These are phyloP conservation scores for Naematelia aurantialba DNA, from an alignment of 768 basidiomycete genomes.

Conservation along the genomic window DNA sequence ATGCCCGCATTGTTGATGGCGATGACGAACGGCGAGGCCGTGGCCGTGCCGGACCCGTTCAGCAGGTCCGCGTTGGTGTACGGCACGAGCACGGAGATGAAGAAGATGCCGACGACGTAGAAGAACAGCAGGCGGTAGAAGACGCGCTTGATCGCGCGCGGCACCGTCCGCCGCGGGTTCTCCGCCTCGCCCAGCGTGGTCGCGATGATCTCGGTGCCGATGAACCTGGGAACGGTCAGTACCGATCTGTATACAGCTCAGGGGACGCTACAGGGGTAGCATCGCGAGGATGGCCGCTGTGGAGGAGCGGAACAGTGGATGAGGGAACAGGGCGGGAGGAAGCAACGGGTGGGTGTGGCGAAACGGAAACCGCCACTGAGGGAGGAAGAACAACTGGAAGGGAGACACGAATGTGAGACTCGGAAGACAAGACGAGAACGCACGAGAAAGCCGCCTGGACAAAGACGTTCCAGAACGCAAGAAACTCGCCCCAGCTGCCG, in stretches of 20 bases:
- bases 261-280: too few species aligned
- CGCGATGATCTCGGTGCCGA: conserved; percentile 46
- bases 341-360: too few species aligned
- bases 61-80: conserved; percentile 41
- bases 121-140: conserved; percentile 48
- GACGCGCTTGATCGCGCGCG: conserved; percentile 47
- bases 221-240: conserved; percentile 18
- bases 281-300: too few species aligned
- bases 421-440: conserved; percentile 21
- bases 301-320: too few species aligned
- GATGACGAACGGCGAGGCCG: conserved; percentile 50
- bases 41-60: conserved; percentile 34
- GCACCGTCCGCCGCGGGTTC: conserved; percentile 47
- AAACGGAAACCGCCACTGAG: too few species aligned
- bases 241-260: too few species aligned
- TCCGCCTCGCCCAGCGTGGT: conserved; percentile 40
- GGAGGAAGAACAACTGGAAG: background rate
- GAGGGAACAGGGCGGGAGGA: too few species aligned
- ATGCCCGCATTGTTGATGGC: conserved; percentile 50
- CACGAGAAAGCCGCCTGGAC: conserved; percentile 48
- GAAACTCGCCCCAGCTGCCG: conserved; percentile 40
- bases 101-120: conserved; percentile 40
- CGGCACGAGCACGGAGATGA: conserved; percentile 47
- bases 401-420: conserved; percentile 9
- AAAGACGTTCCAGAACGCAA: conserved; percentile 48